Evolutionary conservation across 2,329 filamentous ascomycete species (phyloP).

Genomic region (Xylariaceae sp.): DNA sequence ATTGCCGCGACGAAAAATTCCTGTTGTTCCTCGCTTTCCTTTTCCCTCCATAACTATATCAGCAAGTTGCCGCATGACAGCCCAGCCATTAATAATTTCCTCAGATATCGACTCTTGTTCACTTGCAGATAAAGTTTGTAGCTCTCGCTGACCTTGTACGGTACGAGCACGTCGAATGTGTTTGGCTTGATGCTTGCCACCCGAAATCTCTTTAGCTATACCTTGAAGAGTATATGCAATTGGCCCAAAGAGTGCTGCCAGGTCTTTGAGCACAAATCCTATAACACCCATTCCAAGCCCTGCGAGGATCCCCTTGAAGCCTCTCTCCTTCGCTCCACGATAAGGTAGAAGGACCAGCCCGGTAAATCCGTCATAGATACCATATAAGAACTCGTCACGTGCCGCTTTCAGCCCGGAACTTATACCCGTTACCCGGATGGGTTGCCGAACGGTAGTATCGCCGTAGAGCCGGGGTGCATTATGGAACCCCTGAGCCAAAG

Average conservation of each 20-base stretch:
- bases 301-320: conserved; percentile 58
- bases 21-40: conserved; percentile 24
- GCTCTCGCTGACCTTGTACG: conserved; percentile 61
- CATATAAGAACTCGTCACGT: conserved; percentile 66
- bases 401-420: conserved; percentile 68
- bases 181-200: conserved; percentile 58
- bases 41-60: conserved; percentile 47
- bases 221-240: conserved; percentile 70
- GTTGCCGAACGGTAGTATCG: conserved; percentile 71
- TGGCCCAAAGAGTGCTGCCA: conserved; percentile 66
- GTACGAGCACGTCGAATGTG: conserved; percentile 65
- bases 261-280: conserved; percentile 69
- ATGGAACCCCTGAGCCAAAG: conserved; percentile 72
- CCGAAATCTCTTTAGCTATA: conserved; percentile 64
- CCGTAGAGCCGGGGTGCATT: conserved; percentile 75
- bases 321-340: conserved; percentile 61
- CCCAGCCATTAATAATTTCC: conserved; percentile 50
- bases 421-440: conserved; percentile 69
- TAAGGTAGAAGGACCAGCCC: conserved; percentile 67
- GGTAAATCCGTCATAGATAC: conserved; percentile 69
- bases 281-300: conserved; percentile 67
- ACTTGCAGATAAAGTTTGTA: conserved; percentile 41
- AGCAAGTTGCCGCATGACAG: conserved; percentile 50
- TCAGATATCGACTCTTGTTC: conserved; percentile 42
- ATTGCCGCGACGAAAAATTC: conserved; percentile 28